phyloP scores from a whole-genome alignment of 371 early-diverging fungal genomes.

The Syncephalastrum racemosum region DNA sequence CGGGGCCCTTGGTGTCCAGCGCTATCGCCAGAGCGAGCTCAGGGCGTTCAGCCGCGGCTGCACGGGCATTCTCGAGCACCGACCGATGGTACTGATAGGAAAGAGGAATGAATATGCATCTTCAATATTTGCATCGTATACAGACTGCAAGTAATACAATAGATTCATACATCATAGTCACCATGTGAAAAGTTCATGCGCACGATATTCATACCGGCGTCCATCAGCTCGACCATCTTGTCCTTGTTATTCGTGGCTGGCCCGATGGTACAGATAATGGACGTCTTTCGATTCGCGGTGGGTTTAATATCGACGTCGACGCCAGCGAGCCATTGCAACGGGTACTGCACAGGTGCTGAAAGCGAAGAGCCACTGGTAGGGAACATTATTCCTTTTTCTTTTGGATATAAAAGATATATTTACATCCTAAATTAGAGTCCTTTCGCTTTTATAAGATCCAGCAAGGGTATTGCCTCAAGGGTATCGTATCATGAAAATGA shows the following conservation, averaged over 20 bases:
- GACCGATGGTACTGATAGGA: constrained; percentile 71
- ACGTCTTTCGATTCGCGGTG: constrained; percentile 69
- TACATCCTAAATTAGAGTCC: no score
- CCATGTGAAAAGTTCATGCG: constrained; percentile 96
- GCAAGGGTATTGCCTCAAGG: no score
- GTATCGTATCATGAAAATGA: no score
- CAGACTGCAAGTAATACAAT: no score
- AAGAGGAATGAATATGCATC: no score
- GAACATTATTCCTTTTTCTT: constrained; percentile 13
- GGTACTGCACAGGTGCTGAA: constrained; percentile 19
- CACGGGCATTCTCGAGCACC: constrained; percentile 75
- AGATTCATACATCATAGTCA: constrained; percentile 57
- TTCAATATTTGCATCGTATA: no score
- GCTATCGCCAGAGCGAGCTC: constrained; percentile 71
- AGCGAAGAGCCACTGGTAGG: constrained; percentile 2
- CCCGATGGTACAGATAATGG: constrained; percentile 86
- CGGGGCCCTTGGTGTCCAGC: constrained; percentile 89
- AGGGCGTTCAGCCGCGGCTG: constrained; percentile 48
- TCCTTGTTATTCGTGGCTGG: constrained; percentile 79
- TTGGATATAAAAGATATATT: no score
- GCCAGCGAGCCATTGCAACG: constrained; percentile 73
- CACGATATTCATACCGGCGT: constrained; percentile 94
- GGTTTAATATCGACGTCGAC: constrained; percentile 67
- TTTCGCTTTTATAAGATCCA: no score
- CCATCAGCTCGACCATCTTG: constrained; percentile 75